Conservation (phyloP, 768 basidiomycete genomes). For the Boletus bicolor region DNA sequence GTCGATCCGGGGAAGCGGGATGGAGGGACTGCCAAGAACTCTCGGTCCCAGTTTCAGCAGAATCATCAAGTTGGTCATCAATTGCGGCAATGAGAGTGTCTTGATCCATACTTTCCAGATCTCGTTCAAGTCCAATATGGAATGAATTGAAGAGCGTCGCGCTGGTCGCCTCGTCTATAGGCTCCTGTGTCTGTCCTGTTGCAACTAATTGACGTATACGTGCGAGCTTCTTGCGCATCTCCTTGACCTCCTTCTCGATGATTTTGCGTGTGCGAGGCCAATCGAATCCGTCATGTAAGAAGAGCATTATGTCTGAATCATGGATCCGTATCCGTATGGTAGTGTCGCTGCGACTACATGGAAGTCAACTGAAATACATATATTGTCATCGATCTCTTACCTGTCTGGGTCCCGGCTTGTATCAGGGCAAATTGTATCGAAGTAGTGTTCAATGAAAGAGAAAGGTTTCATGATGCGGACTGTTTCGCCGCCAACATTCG, state of each 20-base stretch:
- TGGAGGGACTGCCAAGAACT: slow-evolving; percentile 91
- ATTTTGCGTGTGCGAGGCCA: slow-evolving; percentile 82
- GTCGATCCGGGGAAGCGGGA: slow-evolving; percentile 44
- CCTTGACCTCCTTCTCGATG: slow-evolving; percentile 85
- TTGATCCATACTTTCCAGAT: slow-evolving; percentile 70
- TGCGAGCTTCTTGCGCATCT: slow-evolving; percentile 80
- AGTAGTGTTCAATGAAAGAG: slow-evolving; percentile 71
- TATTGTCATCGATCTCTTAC: slow-evolving; percentile 36
- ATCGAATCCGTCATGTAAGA: slow-evolving; percentile 93
- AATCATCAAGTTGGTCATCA: slow-evolving; percentile 83
- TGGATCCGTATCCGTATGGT: slow-evolving; percentile 53
- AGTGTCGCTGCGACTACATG: slow-evolving; percentile 43
- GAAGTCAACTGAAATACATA: slow-evolving; percentile 3
- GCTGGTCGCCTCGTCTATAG: slow-evolving; percentile 66
- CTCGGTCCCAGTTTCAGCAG: slow-evolving; percentile 68
- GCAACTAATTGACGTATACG: slow-evolving; percentile 92
- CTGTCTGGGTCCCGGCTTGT: slow-evolving; percentile 40
- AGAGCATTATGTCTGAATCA: slow-evolving; percentile 61
- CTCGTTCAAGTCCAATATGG: slow-evolving; percentile 85
- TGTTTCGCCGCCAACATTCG: slow-evolving; percentile 78
- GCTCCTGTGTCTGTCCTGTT: slow-evolving; percentile 81
- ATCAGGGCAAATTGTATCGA: slow-evolving; percentile 61
- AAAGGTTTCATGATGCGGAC: slow-evolving; percentile 72
- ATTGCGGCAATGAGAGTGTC: slow-evolving; percentile 84
- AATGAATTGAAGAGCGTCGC: slow-evolving; percentile 90